Conservation (phyloP, 371 early-diverging fungal species). For the Batrachochytrium dendrobatidis region DNA sequence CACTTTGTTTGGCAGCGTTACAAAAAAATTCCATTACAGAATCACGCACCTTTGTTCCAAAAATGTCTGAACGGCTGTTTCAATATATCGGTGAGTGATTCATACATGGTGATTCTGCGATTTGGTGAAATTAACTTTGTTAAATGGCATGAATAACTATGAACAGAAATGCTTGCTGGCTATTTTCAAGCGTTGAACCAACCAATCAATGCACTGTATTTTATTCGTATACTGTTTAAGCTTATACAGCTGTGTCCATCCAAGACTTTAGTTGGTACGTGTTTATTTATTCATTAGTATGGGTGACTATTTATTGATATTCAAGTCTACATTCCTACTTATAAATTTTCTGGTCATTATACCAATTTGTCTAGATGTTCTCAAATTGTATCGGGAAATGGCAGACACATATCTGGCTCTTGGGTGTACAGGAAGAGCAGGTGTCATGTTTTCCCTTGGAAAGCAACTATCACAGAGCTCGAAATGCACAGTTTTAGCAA, state of each 20-base stretch:
- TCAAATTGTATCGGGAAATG: slow-evolving; percentile 45
- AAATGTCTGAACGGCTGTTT: background rate
- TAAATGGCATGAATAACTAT: background rate
- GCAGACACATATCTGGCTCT: slow-evolving; percentile 45
- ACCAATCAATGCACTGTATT: slow-evolving; percentile 34
- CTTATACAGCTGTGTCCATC: slow-evolving; percentile 27
- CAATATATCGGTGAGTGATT: slow-evolving; percentile 2
- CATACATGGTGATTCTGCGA: background rate
- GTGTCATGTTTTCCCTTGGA: slow-evolving; percentile 44
- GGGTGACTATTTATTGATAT: background rate
- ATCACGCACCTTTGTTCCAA: slow-evolving; percentile 5
- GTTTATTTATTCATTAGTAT: background rate
- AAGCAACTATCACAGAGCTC: slow-evolving; percentile 29
- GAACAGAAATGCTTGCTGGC: slow-evolving; percentile 37
- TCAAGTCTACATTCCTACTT: background rate
- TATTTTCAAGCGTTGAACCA: slow-evolving; percentile 42
- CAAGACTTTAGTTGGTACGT: background rate
- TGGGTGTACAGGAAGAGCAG: slow-evolving; percentile 64
- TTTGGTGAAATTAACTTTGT: background rate
- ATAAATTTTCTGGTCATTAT: too few relatives aligned
- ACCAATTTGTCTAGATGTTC: slow-evolving; percentile 30
- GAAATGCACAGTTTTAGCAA: slow-evolving; percentile 16
- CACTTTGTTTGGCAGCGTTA: slow-evolving; percentile 3
- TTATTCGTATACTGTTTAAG: slow-evolving; percentile 37
- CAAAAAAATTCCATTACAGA: slow-evolving; percentile 2